Evolutionary conservation across 331 rosid species (phyloP).

Genomic region (Prunus yedoensis): DNA sequence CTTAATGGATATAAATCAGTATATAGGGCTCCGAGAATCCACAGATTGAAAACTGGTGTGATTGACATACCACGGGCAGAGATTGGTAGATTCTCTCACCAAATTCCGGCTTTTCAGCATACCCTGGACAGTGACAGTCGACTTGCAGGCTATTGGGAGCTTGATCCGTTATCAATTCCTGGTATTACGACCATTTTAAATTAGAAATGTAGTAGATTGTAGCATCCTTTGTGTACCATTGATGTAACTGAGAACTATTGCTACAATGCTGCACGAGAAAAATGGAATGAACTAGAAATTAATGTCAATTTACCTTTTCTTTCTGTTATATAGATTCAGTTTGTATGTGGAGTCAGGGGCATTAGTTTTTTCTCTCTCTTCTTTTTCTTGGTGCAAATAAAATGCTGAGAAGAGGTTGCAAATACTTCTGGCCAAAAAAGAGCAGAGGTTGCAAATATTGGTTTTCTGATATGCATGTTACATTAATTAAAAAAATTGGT

Average conservation of each 20-base stretch:
- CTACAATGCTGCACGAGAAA: neutral
- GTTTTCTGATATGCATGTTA: neutral
- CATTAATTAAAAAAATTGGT: too few relatives aligned
- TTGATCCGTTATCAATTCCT: slow-evolving; percentile 52
- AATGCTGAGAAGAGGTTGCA: neutral
- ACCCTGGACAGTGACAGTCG: slow-evolving; percentile 31
- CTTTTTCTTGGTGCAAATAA: neutral
- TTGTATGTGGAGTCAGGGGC: neutral
- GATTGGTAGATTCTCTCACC: slow-evolving; percentile 57
- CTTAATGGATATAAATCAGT: slow-evolving; percentile 27
- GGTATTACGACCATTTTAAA: slow-evolving; percentile 28
- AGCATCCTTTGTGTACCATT: neutral
- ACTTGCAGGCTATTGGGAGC: slow-evolving; percentile 66
- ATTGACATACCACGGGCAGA: slow-evolving; percentile 35
- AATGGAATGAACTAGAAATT: neutral
- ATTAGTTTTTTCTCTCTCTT: too few relatives aligned
- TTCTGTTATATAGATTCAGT: neutral
- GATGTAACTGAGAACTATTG: neutral
- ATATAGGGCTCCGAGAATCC: slow-evolving; percentile 52
- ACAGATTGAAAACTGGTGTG: slow-evolving; percentile 48
- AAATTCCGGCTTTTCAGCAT: slow-evolving; percentile 51
- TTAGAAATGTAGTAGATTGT: neutral
- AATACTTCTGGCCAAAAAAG: neutral
- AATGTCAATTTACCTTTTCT: neutral
- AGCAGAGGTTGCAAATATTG: too few relatives aligned